These are phyloP conservation scores for Penicillium sp. DNA, from an alignment of 2,329 filamentous ascomycete species.

Conservation along the genomic window DNA sequence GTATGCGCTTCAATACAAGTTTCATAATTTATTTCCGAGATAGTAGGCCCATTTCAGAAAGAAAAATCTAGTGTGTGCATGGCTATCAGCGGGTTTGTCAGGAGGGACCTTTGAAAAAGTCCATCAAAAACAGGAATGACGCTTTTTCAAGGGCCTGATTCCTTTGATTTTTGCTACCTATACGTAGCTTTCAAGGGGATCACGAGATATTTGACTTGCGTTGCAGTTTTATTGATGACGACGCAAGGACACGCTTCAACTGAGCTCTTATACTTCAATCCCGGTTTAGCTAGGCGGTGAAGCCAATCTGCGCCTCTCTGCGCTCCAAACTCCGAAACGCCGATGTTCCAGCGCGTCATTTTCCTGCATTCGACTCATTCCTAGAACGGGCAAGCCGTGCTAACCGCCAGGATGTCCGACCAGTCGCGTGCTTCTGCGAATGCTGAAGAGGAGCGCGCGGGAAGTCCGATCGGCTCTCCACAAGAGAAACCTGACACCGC, in stretches of 20 bases:
- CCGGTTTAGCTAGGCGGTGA: conserved; percentile 1
- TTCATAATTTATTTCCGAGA: too few species aligned
- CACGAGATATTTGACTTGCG: neutral
- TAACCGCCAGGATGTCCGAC: conserved; percentile 15
- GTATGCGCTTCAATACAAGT: too few species aligned
- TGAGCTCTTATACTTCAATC: neutral
- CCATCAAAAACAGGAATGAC: too few species aligned
- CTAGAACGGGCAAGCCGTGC: neutral
- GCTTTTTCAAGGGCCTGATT: too few species aligned
- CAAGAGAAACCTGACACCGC: conserved; percentile 47
- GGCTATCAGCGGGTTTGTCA: too few species aligned
- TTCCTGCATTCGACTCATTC: neutral
- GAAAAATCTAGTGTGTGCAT: too few species aligned
- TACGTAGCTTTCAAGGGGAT: too few species aligned
- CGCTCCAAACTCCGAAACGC: neutral
- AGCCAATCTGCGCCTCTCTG: neutral
- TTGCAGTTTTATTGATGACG: neutral
- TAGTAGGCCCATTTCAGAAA: too few species aligned
- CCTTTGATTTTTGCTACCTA: too few species aligned
- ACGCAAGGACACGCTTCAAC: neutral
- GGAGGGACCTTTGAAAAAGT: too few species aligned
- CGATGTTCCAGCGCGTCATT: conserved; percentile 1
- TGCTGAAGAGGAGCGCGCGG: conserved; percentile 72
- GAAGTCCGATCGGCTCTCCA: conserved; percentile 84
- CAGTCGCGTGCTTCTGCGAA: conserved; percentile 1